Base-by-base conservation (phyloP, 2,329 filamentous ascomycete genomes). In the Alternaria brassicicola region DNA sequence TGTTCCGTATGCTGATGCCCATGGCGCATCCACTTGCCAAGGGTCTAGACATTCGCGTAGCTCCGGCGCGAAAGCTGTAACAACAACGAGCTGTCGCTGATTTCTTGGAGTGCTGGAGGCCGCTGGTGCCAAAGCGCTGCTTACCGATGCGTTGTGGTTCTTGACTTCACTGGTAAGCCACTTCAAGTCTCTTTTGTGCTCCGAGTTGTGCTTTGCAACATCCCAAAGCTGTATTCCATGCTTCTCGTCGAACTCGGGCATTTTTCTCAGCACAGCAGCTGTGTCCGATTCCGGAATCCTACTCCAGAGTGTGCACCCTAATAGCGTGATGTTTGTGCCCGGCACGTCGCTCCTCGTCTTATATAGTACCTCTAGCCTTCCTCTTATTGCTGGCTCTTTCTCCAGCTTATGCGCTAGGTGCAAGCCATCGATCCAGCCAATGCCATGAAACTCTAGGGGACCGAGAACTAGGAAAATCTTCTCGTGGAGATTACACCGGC, bases 241-340 rank as follows among this genome's bases (percentile, higher is more conserved):
- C n/a, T 61, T 41, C 21, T 79, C 78, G 25, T 80, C 74, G 51
- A 86, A 88, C 68, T 88, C 86, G 19, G 79, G 80, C 9, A 87
- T 75, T 57, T 77, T 82, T 31, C 71, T 70, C 25, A 73, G 45
- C 13, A 88, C 81, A 4, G 79, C 65, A 0, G 70, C 69, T 10
- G 65, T 72, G 4, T 76, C 74, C 5, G 78, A 71, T 0, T 76
- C 61, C 0, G 82, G 76, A 6, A 88, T 78, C 0, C 72, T 62
- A 1, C 84, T 86, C 82, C 85, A 87, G 0, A 88, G 76, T 2
- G 85, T 86, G 61, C 84, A 87, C 6, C 86, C 86, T 2, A 88
- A 70, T 3, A 88, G 71, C 3, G 80, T 84, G n/a, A 86, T 51
- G 23, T 68, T 68, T 0, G 80, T 79, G 2, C 71, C 71, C 1